These are phyloP conservation scores for Verticillium nonalfalfae DNA, from an alignment of 2,329 filamentous ascomycete species.

Conservation along the genomic window DNA sequence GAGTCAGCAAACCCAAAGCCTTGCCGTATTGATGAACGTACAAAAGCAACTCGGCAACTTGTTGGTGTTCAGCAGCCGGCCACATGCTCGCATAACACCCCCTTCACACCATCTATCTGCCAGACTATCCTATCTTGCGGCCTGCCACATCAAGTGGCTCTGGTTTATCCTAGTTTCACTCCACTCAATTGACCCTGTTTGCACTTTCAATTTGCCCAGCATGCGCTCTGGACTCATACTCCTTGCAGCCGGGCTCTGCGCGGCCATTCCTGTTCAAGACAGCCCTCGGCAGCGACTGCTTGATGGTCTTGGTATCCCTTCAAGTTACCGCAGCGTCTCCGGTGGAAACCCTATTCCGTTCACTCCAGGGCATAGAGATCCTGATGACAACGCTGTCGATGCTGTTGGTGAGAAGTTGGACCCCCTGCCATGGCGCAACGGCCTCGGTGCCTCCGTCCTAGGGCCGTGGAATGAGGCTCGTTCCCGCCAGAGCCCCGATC, in stretches of 20 bases:
- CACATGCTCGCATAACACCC: not conserved
- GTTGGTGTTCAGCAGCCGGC: not conserved
- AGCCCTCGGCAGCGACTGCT: slow-evolving; percentile 49
- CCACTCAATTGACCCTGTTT: not conserved
- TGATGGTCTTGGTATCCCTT: slow-evolving; percentile 38
- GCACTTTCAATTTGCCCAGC: not conserved
- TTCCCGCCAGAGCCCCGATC: slow-evolving; percentile 63
- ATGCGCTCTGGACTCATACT: not conserved
- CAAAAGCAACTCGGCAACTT: not conserved
- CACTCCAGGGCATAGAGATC: slow-evolving; percentile 52
- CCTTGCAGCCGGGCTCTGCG: slow-evolving; percentile 2
- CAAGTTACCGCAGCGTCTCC: slow-evolving; percentile 29
- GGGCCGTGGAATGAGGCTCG: slow-evolving; percentile 65
- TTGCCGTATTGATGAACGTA: not conserved
- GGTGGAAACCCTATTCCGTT: slow-evolving; percentile 3
- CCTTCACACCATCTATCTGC: not conserved
- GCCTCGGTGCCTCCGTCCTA: slow-evolving; percentile 57
- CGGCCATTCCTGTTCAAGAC: slow-evolving; percentile 26
- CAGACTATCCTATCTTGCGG: not conserved
- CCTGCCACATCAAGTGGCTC: not conserved
- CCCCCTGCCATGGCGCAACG: slow-evolving; percentile 59
- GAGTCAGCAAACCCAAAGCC: not conserved
- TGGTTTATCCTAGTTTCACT: not conserved
- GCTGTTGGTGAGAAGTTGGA: slow-evolving; percentile 51
- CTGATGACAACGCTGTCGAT: slow-evolving; percentile 57